Percentiles rank a stretch among this genome's conserved stretches.
Conservation (phyloP, 345 rosid species). For the Cardiospermum halicacabum region DNA sequence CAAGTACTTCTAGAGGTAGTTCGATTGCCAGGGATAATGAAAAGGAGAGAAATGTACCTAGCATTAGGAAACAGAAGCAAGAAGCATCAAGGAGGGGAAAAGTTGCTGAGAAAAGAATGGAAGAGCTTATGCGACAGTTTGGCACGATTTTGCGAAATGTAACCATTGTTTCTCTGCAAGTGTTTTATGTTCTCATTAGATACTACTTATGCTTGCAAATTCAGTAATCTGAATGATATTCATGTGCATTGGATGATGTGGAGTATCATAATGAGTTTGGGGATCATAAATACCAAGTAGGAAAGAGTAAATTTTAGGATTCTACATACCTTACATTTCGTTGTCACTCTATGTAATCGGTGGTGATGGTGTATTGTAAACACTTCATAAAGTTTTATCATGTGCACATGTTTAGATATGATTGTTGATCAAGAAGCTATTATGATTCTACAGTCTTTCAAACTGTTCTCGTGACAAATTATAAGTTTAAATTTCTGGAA, state of each 20-base stretch:
- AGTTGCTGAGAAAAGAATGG: constrained; percentile 87
- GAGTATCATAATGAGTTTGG: background rate
- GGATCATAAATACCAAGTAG: background rate
- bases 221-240: background rate
- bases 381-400: background rate
- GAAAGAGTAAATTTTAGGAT: background rate
- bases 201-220: background rate
- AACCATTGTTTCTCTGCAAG: constrained; percentile 4
- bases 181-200: background rate
- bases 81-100: constrained; percentile 67
- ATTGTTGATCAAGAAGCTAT: background rate
- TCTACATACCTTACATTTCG: background rate
- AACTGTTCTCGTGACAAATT: background rate
- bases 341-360: background rate
- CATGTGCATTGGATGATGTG: background rate
- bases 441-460: background rate
- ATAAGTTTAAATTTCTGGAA: background rate
- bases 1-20: constrained; percentile 41
- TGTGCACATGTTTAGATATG: background rate
- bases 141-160: constrained; percentile 66
- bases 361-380: background rate
- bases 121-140: constrained; percentile 84
- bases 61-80: constrained; percentile 64
- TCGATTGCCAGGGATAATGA: constrained; percentile 45
- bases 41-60: constrained; percentile 46